Evolutionary conservation across 225 moss, liverwort and hornwort species (phyloP), one percentile per base, ranked within the genome.

Genomic region (Pseudisothecium myosuroides): DNA sequence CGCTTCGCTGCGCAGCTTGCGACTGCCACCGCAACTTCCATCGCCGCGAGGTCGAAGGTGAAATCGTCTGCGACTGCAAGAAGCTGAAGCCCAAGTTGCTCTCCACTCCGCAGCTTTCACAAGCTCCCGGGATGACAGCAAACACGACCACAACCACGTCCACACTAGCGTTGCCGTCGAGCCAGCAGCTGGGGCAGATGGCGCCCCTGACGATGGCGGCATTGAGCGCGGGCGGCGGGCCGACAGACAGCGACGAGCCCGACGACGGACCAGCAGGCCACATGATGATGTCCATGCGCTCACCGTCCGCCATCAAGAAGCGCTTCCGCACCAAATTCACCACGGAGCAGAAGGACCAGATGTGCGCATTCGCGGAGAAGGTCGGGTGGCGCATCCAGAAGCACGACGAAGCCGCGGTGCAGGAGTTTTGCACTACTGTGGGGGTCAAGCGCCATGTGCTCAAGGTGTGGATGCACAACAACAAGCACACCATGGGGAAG

Each of bases 401-500:
- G 90, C 98, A 99, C 92, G 97, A 99, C 89, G 98, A 99, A 75
- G 95, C 93, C 36, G 96, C 97, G 45, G 98, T 99, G 83, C 98
- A 99, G 93, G 96, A 97, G 91, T 99, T 99, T 90, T 99, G 98
- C 84, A 76, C 97, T 78, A 91, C 91, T 41, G 95, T 94, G 58
- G 97, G 97, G 65, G 96, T 99, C 81, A 99, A 99, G 90, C 96
- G 97, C 76, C 98, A 99, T 85, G 98, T 99, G 74, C 97, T 99
- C 90, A 99, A 99, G 95, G 98, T 99, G 89, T 99, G 98, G 98
- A 99, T 99, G 98, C 98, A 99, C 93, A 99, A 99, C 95, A 99
- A 99, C 95, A 99, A 99, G 95, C 95, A 99, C 94, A 96, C 98
- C 84, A 92, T 97, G 94, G 98, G 97, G 83, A 99, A 99, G 90